Base-by-base conservation (phyloP, 2,329 filamentous ascomycete species). In the Tolypocladium tropicale region DNA sequence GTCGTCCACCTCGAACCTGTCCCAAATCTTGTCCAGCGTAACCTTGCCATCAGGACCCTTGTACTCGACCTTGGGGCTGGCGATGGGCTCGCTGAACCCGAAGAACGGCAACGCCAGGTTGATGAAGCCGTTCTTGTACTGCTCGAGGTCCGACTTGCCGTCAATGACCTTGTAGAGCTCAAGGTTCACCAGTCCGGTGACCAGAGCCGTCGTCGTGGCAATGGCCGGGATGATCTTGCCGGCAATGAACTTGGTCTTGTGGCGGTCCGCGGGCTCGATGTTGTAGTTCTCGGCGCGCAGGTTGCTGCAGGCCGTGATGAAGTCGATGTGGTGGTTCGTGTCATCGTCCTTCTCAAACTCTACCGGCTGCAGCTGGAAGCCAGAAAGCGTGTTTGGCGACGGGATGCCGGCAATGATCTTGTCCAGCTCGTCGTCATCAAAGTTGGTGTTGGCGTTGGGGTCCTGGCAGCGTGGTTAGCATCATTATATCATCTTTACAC, bases 301-400 rank as follows among this genome's bases (percentile, higher is more conserved):
- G 71, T 99, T 99, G 77, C 92, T 96, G 62, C 92, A 92, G 1
- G 92, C 91, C 9, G 94, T 95, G 74, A 99, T 97, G 77, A 99
- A 99, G 73, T 97, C 94, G 66, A 99, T 99, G 77, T 99, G 94
- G 73, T 94, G 84, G 73, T 99, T 99, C 53, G 88, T 90, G 72
- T 99, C 95, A 66, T 99, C 94, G 62, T 99, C 94, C 79, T 99
- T 99, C 75, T 99, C 91, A 66, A 99, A 99, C 65, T 97, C 94
- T 6, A 97, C 94, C 3, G 93, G 89, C 56, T 85, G 84, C 54
- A 99, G 77, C 74, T 92, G 92, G 80, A 95, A 95, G 36, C 90
- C 91, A 30, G 89, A 87, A 53, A 99, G 76, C 43, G 85, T 84
- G 69, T 88, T 92, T 18, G 93, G 85, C 6, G 86, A 76, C 1